phyloP scores from a whole-genome alignment of 352 stramenopile species.

The Pythium biforme region DNA sequence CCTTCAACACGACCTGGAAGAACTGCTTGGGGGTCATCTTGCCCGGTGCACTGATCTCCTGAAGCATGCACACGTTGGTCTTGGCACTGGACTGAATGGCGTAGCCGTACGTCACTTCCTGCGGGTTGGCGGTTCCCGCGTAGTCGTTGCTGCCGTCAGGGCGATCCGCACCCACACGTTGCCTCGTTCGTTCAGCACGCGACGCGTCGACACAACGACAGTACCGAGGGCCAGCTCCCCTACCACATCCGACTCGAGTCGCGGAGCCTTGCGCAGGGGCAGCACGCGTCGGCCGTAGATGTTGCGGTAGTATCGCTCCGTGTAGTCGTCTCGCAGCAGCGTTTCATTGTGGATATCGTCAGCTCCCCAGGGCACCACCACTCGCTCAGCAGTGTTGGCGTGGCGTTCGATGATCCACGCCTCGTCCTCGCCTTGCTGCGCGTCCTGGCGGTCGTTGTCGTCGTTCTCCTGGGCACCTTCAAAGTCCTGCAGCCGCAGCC shows the following conservation, averaged over 20 bases:
- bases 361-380: slow-evolving; percentile 52
- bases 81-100: slow-evolving; percentile 75
- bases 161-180: slow-evolving; percentile 69
- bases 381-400: slow-evolving; percentile 64
- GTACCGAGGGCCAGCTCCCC: slow-evolving; percentile 49
- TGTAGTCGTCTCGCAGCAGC: slow-evolving; percentile 21
- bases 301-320: slow-evolving; percentile 69
- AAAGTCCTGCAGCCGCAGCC: slow-evolving; percentile 37
- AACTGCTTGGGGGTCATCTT: slow-evolving; percentile 62
- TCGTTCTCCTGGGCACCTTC: slow-evolving; percentile 22
- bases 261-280: slow-evolving; percentile 44
- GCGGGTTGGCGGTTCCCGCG: slow-evolving; percentile 21
- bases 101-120: slow-evolving; percentile 58
- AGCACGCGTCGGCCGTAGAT: slow-evolving; percentile 58
- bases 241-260: slow-evolving; percentile 52
- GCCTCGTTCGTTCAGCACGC: slow-evolving; percentile 52
- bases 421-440: slow-evolving; percentile 30
- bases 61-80: slow-evolving; percentile 74
- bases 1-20: slow-evolving; percentile 40
- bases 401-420: slow-evolving; percentile 80
- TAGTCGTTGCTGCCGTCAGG: slow-evolving; percentile 21
- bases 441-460: no score
- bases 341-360: slow-evolving; percentile 31
- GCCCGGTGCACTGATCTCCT: slow-evolving; percentile 55
- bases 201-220: slow-evolving; percentile 50